A percentile compares a stretch with the other conserved stretches of the same genome.
phyloP scores from a whole-genome alignment of 768 basidiomycete genomes.

The Panellus pusillus region DNA sequence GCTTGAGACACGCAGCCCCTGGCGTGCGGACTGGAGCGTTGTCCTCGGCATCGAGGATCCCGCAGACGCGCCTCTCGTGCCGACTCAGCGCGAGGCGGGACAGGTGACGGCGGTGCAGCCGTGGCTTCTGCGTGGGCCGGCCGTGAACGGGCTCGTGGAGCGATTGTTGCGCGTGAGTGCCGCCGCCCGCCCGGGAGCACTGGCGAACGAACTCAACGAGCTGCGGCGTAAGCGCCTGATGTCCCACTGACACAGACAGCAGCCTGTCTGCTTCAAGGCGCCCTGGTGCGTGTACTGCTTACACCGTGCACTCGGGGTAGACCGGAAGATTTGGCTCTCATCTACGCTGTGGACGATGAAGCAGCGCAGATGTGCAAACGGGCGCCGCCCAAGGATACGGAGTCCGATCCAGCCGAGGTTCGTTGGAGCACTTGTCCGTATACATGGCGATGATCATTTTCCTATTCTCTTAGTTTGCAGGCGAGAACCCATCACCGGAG shows the following conservation, averaged over 20 bases:
- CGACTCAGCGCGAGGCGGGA: constrained; percentile 58
- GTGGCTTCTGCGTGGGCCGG: constrained; percentile 73
- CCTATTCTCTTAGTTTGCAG: constrained; percentile 40
- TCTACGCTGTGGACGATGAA: constrained; percentile 63
- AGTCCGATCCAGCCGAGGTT: constrained; percentile 31
- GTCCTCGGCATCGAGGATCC: constrained; percentile 53
- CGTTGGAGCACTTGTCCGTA: background rate
- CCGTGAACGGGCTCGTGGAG: constrained; percentile 46
- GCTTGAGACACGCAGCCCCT: constrained; percentile 68
- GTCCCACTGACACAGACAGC: constrained; percentile 33
- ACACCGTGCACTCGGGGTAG: constrained; percentile 65
- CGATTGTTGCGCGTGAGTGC: constrained; percentile 33
- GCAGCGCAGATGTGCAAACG: constrained; percentile 52
- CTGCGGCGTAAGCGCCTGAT: constrained; percentile 58
- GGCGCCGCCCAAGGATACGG: constrained; percentile 21
- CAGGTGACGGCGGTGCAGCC: constrained; percentile 30
- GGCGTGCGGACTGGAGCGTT: constrained; percentile 72
- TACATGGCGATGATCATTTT: constrained; percentile 1
- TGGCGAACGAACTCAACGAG: constrained; percentile 58
- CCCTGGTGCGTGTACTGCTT: constrained; percentile 68
- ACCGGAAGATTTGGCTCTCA: constrained; percentile 71
- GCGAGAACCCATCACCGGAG: constrained; percentile 39
- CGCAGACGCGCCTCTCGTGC: constrained; percentile 34
- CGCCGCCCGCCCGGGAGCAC: constrained; percentile 35
- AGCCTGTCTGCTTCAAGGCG: constrained; percentile 51